A percentile compares a stretch with the other conserved stretches of the same genome.
phyloP scores from a whole-genome alignment of 371 early-diverging fungal species.

The Mucor plumbeus region DNA sequence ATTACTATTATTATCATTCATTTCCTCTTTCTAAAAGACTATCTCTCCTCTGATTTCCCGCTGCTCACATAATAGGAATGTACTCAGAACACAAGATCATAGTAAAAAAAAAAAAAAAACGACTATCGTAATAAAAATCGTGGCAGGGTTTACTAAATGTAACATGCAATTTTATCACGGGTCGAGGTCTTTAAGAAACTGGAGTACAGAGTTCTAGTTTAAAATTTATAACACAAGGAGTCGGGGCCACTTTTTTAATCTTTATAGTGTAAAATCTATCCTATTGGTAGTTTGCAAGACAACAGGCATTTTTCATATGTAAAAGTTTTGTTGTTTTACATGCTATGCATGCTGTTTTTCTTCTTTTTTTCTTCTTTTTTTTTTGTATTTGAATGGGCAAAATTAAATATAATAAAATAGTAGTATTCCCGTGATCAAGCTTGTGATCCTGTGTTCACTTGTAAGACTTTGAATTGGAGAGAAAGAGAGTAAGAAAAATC shows the following conservation, averaged over 20 bases:
- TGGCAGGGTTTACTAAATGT: slow-evolving; percentile 26
- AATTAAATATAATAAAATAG: slow-evolving; percentile 2
- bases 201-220: slow-evolving; percentile 25
- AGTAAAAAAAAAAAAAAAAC: slow-evolving; percentile 8
- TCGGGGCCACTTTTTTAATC: slow-evolving; percentile 17
- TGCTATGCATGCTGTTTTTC: too few relatives aligned
- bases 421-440: slow-evolving; percentile 26
- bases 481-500: slow-evolving; percentile 1
- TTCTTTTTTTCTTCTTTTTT: not conserved
- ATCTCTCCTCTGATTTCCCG: slow-evolving; percentile 4
- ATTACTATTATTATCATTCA: slow-evolving; percentile 1
- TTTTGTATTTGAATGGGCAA: not conserved
- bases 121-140: slow-evolving; percentile 25
- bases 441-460: slow-evolving; percentile 27
- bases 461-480: slow-evolving; percentile 5
- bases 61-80: slow-evolving; percentile 8
- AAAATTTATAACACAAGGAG: slow-evolving; percentile 21
- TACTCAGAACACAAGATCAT: slow-evolving; percentile 20
- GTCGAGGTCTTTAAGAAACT: slow-evolving; percentile 22
- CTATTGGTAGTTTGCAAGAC: too few relatives aligned
- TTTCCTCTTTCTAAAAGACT: not conserved
- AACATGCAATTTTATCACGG: slow-evolving; percentile 30
- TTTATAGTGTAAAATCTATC: not conserved
- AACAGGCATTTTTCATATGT: too few relatives aligned
- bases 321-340: too few relatives aligned